Percentiles rank a stretch among this genome's conserved stretches.
phyloP scores from a whole-genome alignment of 352 stramenopile genomes.

The Elongisporangium prolatum region DNA sequence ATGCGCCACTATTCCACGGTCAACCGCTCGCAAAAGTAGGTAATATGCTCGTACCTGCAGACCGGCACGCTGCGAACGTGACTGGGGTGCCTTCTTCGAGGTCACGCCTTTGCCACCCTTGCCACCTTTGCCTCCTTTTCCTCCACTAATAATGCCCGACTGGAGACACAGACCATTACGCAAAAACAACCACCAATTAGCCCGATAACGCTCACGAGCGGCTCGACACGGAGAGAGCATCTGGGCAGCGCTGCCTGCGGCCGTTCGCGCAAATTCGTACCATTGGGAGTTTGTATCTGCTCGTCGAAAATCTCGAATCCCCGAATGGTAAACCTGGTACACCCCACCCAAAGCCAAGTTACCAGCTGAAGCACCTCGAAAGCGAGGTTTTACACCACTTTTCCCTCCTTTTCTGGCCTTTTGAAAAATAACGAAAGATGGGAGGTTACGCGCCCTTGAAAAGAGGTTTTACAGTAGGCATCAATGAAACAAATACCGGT shows the following conservation, averaged over 20 bases:
- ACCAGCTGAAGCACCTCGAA: neutral
- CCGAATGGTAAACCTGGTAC: neutral
- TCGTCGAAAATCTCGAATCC: neutral
- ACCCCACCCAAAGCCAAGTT: neutral
- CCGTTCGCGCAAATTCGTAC: neutral
- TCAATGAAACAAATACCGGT: no score
- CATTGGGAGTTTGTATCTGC: neutral
- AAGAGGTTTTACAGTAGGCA: neutral
- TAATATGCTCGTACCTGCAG: slow-evolving; percentile 82
- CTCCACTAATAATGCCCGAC: slow-evolving; percentile 88
- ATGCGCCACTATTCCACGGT: neutral
- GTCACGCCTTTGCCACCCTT: slow-evolving; percentile 99
- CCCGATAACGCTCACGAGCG: neutral
- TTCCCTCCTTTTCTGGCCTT: neutral
- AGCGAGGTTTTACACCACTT: neutral
- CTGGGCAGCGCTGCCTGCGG: neutral
- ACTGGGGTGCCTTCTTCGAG: slow-evolving; percentile 98
- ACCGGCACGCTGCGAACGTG: slow-evolving; percentile 96
- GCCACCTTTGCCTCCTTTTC: slow-evolving; percentile 96
- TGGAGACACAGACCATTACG: slow-evolving; percentile 11
- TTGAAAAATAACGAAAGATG: slow-evolving; percentile 1
- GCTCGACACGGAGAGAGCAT: neutral
- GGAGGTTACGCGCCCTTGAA: neutral
- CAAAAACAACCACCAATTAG: neutral
- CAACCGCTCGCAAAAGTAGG: neutral